A percentile compares a stretch with the other conserved stretches of the same genome.
Conservation (phyloP, 768 basidiomycete genomes). For the Trametes coccinea region DNA sequence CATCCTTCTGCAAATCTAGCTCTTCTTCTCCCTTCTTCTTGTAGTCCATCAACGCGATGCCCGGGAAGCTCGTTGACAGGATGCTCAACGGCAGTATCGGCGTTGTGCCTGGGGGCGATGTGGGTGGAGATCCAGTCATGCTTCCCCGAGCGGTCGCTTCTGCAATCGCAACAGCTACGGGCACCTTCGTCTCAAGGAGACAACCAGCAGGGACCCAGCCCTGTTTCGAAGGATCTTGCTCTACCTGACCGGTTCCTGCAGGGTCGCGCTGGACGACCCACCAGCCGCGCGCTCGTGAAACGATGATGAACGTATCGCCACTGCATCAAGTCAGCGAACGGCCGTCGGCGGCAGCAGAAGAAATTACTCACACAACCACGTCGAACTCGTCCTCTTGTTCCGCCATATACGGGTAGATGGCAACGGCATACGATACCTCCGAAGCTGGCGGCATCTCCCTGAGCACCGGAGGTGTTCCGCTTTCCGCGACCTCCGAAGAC, state of each 20-base stretch:
- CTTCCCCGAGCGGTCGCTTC: conserved; percentile 72
- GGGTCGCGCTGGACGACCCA: conserved; percentile 98
- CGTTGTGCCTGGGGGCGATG: conserved; percentile 47
- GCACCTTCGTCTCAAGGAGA: conserved; percentile 88
- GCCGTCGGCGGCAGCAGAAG: conserved; percentile 5
- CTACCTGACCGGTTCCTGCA: conserved; percentile 76
- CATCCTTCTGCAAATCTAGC: conserved; percentile 85
- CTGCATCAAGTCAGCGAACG: conserved; percentile 39
- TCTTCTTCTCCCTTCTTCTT: conserved; percentile 93
- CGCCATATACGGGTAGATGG: conserved; percentile 98
- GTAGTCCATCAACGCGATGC: conserved; percentile 95
- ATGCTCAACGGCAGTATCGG: conserved; percentile 90
- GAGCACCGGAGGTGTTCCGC: conserved; percentile 25
- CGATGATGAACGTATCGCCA: conserved; percentile 91
- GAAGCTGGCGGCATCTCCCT: conserved; percentile 36
- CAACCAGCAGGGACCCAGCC: conserved; percentile 99
- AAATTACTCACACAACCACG: conserved; percentile 73
- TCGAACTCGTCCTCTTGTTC: conserved; percentile 99
- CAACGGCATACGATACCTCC: conserved; percentile 90
- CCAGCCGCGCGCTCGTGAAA: conserved; percentile 96
- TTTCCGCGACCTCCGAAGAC: conserved; percentile 32
- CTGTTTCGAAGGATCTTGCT: conserved; percentile 75
- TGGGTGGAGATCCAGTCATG: conserved; percentile 35
- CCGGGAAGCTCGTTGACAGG: conserved; percentile 97
- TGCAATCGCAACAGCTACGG: conserved; percentile 84